Base-by-base conservation (phyloP, 1,284 basidiomycete genomes). In the Ceratobasidium papillatum region DNA sequence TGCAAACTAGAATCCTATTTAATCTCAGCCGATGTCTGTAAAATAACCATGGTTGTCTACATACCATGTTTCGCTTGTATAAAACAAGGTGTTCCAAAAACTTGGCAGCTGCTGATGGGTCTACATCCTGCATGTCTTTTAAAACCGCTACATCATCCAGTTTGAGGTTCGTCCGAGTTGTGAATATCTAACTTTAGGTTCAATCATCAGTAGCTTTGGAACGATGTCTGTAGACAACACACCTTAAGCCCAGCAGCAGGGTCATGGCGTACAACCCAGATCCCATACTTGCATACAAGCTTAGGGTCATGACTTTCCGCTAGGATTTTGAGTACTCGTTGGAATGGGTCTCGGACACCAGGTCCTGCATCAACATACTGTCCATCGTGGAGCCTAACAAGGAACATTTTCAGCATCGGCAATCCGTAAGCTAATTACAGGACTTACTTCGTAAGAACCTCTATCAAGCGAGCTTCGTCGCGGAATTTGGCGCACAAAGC, bases 41-140 rank as follows among this genome's bases (percentile, higher is more conserved):
- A 58, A 51, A 25, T 62, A 45, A 38, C 25, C 38, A 25, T 36
- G 45, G 27, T 9, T 3, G 19, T 3, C 22, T 2, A 75, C 85
- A 17, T 78, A 89, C 92, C 64, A 84, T 85, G 78, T 87, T 91
- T 52, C 89, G 87, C 78, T 89, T 89, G 74, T 88, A 87, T 32
- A 96, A 82, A 0, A 96, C 90, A 0, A 95, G 84, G 80, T 93
- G 88, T 79, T 97, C 95, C 5, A 98, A 84, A 79, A 90, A 96
- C 73, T 87, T 86, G 51, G 87, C 84, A 2, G 89, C 94, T 0
- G 89, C 89, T 17, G 82, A 82, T 1, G 85, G 36, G 74, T 81
- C 79, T 36, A 83, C 80, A 5, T 71, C 25, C 4, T 78, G 75
- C 51, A 86, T 78, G 45, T 82, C 81, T 1, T 78, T 76, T 30